Percentiles rank a stretch among this genome's conserved stretches.
Evolutionary conservation across 805 yeast genomes (phyloP).

Genomic region (Wickerhamomyces kurtzmanii): DNA sequence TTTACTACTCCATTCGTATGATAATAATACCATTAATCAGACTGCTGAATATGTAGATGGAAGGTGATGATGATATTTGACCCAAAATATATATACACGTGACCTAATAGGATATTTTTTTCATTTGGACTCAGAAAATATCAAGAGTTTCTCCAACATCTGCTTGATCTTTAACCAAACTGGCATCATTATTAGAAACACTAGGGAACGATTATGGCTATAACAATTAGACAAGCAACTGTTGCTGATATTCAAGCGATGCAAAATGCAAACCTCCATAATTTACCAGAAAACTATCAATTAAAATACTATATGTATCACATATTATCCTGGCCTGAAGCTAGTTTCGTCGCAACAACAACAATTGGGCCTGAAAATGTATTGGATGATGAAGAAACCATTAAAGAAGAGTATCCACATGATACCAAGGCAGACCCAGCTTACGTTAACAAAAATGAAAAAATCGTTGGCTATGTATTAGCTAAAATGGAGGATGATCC

Average conservation of each 20-base stretch:
- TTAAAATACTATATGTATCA: slow-evolving; percentile 92
- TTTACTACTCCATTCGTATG: too few species aligned
- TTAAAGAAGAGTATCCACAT: slow-evolving; percentile 13
- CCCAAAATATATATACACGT: too few species aligned
- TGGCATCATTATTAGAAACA: too few species aligned
- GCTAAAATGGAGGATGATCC: slow-evolving; percentile 97
- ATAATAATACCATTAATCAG: too few species aligned
- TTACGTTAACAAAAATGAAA: slow-evolving; percentile 58
- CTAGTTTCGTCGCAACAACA: slow-evolving; percentile 89
- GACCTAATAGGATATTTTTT: too few species aligned
- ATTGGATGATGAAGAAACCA: slow-evolving; percentile 6
- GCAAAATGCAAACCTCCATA: slow-evolving; percentile 90
- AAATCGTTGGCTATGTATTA: slow-evolving; percentile 90
- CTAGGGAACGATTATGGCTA: slow-evolving; percentile 55
- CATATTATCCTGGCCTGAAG: slow-evolving; percentile 94
- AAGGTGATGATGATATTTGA: too few species aligned
- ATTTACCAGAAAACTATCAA: slow-evolving; percentile 90
- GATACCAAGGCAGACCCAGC: slow-evolving; percentile 48
- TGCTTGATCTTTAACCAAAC: too few species aligned
- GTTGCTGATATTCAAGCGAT: slow-evolving; percentile 83
- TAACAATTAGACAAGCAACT: slow-evolving; percentile 83
- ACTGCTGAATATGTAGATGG: too few species aligned
- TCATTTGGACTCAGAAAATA: too few species aligned
- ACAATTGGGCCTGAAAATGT: slow-evolving; percentile 30
- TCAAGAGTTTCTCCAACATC: too few species aligned